Evolutionary conservation across 2,329 filamentous ascomycete species (phyloP), one percentile per base, ranked within the genome.

Genomic region (Penicillium sclerotiorum): DNA sequence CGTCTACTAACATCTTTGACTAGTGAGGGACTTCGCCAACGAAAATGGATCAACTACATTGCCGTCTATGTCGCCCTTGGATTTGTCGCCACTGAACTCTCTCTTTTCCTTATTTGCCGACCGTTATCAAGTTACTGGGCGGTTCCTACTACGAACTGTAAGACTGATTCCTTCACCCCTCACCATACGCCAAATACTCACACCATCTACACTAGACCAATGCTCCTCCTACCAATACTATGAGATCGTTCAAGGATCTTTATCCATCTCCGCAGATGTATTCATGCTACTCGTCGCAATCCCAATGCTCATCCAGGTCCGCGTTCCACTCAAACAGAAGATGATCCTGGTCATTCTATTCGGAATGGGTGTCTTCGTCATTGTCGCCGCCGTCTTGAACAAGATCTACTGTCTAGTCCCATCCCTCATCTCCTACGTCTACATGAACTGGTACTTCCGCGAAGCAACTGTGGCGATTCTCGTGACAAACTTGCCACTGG

Each of bases 51-150:
- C 47, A 68, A 69, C 27, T 71, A 65, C 36, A 62, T 69, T 17
- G 58, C 68, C 8, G 55, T 65, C 25, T 81, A 80, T 49, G 73
- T 79, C 32, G 71, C 50, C 2, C 25, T 76, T 4, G 69, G 73
- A 18, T 81, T 80, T 49, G 63, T 80, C 47, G 67, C 71, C 11
- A 77, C 76, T 56, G 77, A 80, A 56, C 57, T 81, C 17, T 64
- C 77, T 0, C 74, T 80, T 37, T 76, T 80, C 48, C 70, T 74
- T n/a, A 77, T 78, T 8, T 80, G 77, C 49, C 71, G 76, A 20
- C 79, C 79, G 9, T 68, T 81, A 44, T 60, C 65, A 5, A 65
- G 78, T 42, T 80, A 81, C 53, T 81, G 76, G 75, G 77, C 77
- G 4, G 72, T 80, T 6, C 77, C 77, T n/a, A 66, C 67, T 4